phyloP scores from a whole-genome alignment of 2,329 filamentous ascomycete species.

The Mycosphaerella sp. region DNA sequence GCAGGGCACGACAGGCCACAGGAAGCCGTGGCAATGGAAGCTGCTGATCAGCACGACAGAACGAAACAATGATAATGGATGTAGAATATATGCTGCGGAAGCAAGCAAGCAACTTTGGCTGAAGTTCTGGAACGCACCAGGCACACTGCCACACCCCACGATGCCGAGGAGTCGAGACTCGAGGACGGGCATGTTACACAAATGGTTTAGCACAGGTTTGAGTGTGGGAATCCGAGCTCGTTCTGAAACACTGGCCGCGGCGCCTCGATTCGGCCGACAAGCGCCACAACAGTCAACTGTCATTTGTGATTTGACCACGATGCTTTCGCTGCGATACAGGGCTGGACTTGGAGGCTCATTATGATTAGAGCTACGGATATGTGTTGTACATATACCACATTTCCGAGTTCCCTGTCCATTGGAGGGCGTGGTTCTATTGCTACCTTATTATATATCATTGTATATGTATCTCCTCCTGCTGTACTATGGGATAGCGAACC shows the following conservation, averaged over 20 bases:
- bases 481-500: no score
- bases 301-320: not conserved
- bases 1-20: not conserved
- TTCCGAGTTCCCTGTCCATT: no score
- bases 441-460: no score
- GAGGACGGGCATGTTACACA: constrained; percentile 7
- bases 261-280: constrained; percentile 2
- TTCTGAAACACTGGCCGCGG: constrained; percentile 15
- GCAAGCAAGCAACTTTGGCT: not conserved
- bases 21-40: constrained; percentile 10
- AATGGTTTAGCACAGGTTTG: constrained; percentile 6
- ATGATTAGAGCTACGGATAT: no score
- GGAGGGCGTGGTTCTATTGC: no score
- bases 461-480: no score
- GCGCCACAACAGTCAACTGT: no score
- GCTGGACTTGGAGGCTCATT: not conserved
- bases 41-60: constrained; percentile 2
- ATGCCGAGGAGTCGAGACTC: no score
- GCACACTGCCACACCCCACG: constrained; percentile 2
- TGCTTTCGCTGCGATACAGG: not conserved
- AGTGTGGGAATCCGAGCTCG: constrained; percentile 4
- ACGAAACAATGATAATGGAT: not conserved
- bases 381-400: no score
- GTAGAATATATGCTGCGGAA: not conserved
- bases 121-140: not conserved